Evolutionary conservation across 768 basidiomycete species (phyloP).

Genomic region (Lepiota brunneoincarnata): DNA sequence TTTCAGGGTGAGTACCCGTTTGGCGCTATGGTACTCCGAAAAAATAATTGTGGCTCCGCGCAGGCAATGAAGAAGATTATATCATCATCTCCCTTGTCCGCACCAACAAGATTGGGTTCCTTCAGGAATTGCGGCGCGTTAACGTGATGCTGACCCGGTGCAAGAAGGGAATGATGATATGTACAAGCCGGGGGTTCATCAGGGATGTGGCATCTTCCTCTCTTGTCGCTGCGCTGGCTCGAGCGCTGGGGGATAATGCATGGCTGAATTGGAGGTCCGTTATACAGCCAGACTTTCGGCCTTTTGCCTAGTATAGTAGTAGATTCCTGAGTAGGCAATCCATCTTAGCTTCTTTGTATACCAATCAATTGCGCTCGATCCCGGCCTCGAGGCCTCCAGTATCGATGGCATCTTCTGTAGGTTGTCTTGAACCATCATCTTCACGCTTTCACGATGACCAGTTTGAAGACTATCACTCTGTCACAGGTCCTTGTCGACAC

Average conservation of each 20-base stretch:
- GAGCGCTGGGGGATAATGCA: slow-evolving; percentile 16
- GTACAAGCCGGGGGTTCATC: slow-evolving; percentile 53
- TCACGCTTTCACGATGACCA: not conserved
- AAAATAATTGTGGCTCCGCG: not conserved
- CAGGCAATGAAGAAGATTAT: slow-evolving; percentile 69
- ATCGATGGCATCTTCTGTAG: not conserved
- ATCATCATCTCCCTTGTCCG: slow-evolving; percentile 18
- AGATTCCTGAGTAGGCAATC: not conserved
- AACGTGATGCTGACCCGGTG: slow-evolving; percentile 79
- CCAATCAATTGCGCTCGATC: not conserved
- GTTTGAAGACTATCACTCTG: not conserved
- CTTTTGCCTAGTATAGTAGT: slow-evolving; percentile 5
- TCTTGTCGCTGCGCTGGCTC: slow-evolving; percentile 31
- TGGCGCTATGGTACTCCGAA: not conserved
- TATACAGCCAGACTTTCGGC: slow-evolving; percentile 5
- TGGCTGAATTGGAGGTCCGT: slow-evolving; percentile 16
- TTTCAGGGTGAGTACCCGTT: slow-evolving; percentile 59
- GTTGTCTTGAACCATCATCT: slow-evolving; percentile 2
- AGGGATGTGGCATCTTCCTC: slow-evolving; percentile 28
- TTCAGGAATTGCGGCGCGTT: slow-evolving; percentile 52
- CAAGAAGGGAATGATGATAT: slow-evolving; percentile 66
- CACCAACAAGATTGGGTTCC: slow-evolving; percentile 43
- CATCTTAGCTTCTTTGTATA: not conserved
- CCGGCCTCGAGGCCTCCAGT: slow-evolving; percentile 1
- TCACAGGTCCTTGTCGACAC: slow-evolving; percentile 6